Percentiles rank a stretch among this genome's conserved stretches.
Conservation (phyloP, 306 rosid species). For the Rosa persica region DNA sequence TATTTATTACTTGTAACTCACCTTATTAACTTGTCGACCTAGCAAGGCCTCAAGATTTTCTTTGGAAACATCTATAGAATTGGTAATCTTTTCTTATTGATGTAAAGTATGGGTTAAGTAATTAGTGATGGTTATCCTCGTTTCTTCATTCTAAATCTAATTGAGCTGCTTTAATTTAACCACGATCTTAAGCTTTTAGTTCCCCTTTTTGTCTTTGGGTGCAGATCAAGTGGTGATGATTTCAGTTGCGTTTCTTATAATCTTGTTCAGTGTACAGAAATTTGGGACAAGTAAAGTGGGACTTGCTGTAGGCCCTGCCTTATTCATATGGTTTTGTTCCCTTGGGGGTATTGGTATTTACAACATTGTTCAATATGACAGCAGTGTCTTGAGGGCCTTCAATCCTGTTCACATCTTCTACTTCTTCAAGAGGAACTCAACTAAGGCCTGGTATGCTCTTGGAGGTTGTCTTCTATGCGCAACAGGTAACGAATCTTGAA, state of each 20-base stretch:
- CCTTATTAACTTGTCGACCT: neutral
- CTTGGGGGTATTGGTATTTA: slow-evolving; percentile 82
- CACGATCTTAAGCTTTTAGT: neutral
- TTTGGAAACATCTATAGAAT: neutral
- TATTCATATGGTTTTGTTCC: slow-evolving; percentile 91
- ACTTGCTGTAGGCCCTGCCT: slow-evolving; percentile 90
- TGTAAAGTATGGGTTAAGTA: neutral
- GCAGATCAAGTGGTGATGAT: slow-evolving; percentile 93
- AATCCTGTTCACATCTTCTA: slow-evolving; percentile 87
- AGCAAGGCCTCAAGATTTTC: neutral
- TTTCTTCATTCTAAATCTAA: neutral
- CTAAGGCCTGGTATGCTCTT: slow-evolving; percentile 92
- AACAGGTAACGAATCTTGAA: slow-evolving; percentile 61
- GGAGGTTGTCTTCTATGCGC: slow-evolving; percentile 98
- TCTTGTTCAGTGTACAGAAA: slow-evolving; percentile 93
- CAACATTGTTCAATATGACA: slow-evolving; percentile 81
- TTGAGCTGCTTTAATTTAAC: slow-evolving; percentile 8
- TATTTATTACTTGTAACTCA: neutral
- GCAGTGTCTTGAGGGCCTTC: slow-evolving; percentile 74
- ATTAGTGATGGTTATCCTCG: neutral
- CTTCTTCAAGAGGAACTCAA: slow-evolving; percentile 92
- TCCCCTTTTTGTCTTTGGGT: slow-evolving; percentile 28
- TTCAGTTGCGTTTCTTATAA: slow-evolving; percentile 77
- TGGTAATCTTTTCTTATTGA: neutral
- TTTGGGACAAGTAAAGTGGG: slow-evolving; percentile 97